Conservation (phyloP, 768 basidiomycete genomes). For the Hygrocybe punicea region DNA sequence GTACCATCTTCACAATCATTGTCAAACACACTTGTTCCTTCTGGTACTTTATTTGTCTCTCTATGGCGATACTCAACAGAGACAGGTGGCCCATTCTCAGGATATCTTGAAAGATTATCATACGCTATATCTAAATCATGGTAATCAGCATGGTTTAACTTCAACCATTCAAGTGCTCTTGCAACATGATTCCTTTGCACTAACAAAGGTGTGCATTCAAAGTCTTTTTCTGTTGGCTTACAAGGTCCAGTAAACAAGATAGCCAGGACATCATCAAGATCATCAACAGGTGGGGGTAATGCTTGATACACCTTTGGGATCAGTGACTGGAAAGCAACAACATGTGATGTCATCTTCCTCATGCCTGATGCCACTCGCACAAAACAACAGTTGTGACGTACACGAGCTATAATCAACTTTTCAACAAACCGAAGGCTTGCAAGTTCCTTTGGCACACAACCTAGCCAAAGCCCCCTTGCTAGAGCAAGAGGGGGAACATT, state of each 20-base stretch:
- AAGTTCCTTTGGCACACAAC: constrained; percentile 29
- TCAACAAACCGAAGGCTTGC: constrained; percentile 26
- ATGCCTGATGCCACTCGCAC: constrained; percentile 26
- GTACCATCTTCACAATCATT: constrained; percentile 19
- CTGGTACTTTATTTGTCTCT: constrained; percentile 21
- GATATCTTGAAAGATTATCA: constrained; percentile 21
- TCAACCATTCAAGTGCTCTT: constrained; percentile 35
- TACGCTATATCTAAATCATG: constrained; percentile 28
- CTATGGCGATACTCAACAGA: constrained; percentile 20
- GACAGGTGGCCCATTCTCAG: constrained; percentile 5
- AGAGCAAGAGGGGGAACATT: constrained; percentile 22
- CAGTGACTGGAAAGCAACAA: constrained; percentile 27
- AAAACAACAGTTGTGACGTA: constrained; percentile 28
- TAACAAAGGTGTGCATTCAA: constrained; percentile 24
- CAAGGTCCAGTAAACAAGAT: constrained; percentile 32
- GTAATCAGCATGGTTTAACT: constrained; percentile 36
- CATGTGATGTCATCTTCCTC: constrained; percentile 15
- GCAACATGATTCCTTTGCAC: constrained; percentile 26
- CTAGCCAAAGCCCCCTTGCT: constrained; percentile 36
- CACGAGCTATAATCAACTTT: constrained; percentile 22
- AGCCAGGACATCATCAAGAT: constrained; percentile 32
- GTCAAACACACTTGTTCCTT: constrained; percentile 26
- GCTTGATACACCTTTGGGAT: constrained; percentile 22
- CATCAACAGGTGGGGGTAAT: constrained; percentile 21
- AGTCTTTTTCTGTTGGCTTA: constrained; percentile 25